Conservation (phyloP, 164 flowering plant species). For the Amborella trichopoda region DNA sequence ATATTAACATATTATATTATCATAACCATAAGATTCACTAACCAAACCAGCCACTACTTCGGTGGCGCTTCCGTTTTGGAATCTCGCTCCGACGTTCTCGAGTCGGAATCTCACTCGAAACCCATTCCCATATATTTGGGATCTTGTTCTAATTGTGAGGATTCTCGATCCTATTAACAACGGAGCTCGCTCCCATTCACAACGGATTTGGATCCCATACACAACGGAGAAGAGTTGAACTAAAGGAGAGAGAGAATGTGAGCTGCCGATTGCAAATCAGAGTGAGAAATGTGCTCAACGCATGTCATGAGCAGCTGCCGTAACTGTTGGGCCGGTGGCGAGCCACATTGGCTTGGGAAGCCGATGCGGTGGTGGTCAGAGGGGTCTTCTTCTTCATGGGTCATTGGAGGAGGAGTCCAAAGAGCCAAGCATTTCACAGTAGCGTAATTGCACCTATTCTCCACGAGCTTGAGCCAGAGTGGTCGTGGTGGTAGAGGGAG, state of each 20-base stretch:
- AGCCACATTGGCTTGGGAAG: constrained; percentile 2
- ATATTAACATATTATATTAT: too few species aligned
- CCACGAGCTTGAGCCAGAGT: too few species aligned
- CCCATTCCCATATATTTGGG: too few species aligned
- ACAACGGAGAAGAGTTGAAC: constrained; percentile 52
- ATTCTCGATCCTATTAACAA: too few species aligned
- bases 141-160: too few species aligned
- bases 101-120: too few species aligned
- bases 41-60: too few species aligned
- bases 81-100: too few species aligned
- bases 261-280: constrained; percentile 55
- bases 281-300: constrained; percentile 56
- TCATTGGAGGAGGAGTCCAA: constrained; percentile 18
- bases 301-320: constrained; percentile 57
- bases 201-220: too few species aligned
- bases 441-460: constrained; percentile 1
- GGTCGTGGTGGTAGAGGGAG: background rate
- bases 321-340: constrained; percentile 26
- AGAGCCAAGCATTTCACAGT: constrained; percentile 22
- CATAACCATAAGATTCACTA: too few species aligned
- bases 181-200: too few species aligned
- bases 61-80: too few species aligned
- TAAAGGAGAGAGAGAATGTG: constrained; percentile 46
- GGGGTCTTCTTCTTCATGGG: constrained; percentile 22
- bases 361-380: constrained; percentile 10